Evolutionary conservation across 106 monocot species (phyloP), one percentile per base, ranked within the genome.

Genomic region (Allium sativum): DNA sequence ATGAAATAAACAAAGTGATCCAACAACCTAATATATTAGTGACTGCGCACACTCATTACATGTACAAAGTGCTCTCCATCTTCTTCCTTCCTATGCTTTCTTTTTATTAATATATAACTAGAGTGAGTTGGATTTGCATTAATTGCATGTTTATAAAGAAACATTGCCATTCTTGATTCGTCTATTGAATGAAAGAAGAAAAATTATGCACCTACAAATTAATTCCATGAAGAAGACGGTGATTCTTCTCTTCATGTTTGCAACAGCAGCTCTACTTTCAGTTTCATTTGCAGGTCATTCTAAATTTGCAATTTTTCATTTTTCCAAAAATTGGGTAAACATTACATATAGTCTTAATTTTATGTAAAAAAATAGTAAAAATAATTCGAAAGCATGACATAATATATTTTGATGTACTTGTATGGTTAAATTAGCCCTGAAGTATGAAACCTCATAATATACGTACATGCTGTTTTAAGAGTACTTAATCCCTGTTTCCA

Each of bases 261-360:
- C 61, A 15, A 14, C 43, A 31, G 67, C 44, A 55, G 59, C 74
- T 9, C 44, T 66, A 10, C 15, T 67, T 7, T 68, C 60, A 54
- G 59, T 61, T 46, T 59, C 67, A 12, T 62, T 67, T 67, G 74
- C 66, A 67, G 74, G 74, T 74, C 52, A n/a, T 42, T 66, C 54
- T 66, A 10, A 10, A 20, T 65, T 48, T 6, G 3, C 48, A 9
- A 8, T 17, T 3, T 9, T 60, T 7, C 11, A 4, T 8, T 48
- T 62, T 4, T 7, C 2, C 2, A 50, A 15, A 50, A 50, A 50
- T 50, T 50, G 48, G 1, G 15, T 50, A 50, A 6, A 15, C 48
- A 50, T 31, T 31, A 31, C 5, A 5, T 31, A 31, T 31, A 31
- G 2, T 31, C 31, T 3, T 31, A 31, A 6, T 15, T 15, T 50